Evolutionary conservation across 306 rosid species (phyloP).

Genomic region (Senna tora): DNA sequence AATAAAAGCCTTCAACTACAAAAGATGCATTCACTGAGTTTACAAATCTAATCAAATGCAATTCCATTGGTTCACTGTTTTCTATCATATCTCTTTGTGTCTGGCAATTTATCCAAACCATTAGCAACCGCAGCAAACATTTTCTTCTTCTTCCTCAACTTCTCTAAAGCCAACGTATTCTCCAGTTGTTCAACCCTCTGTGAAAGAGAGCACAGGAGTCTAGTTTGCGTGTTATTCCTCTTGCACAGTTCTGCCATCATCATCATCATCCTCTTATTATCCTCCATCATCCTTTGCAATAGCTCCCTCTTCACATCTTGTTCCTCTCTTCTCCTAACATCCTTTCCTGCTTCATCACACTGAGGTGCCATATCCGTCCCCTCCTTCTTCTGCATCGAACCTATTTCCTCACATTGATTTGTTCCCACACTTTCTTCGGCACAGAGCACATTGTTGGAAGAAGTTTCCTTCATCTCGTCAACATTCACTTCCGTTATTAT

Average conservation of each 20-base stretch:
- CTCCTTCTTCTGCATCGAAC: slow-evolving; percentile 27
- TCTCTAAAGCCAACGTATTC: slow-evolving; percentile 54
- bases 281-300: slow-evolving; percentile 61
- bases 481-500: neutral
- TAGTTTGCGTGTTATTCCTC: slow-evolving; percentile 58
- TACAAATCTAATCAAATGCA: too few species aligned
- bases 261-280: slow-evolving; percentile 63
- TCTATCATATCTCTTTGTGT: neutral
- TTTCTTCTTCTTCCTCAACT: slow-evolving; percentile 59
- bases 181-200: slow-evolving; percentile 69
- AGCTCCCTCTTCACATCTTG: slow-evolving; percentile 32
- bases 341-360: neutral
- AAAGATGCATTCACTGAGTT: too few species aligned
- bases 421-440: slow-evolving; percentile 37
- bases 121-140: slow-evolving; percentile 11
- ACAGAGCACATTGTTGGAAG: neutral
- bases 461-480: neutral
- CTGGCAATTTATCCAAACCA: neutral
- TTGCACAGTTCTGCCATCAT: slow-evolving; percentile 58
- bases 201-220: slow-evolving; percentile 53
- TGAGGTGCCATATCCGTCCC: neutral
- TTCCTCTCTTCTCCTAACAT: slow-evolving; percentile 1
- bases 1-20: too few species aligned
- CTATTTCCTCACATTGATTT: neutral
- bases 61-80: neutral